phyloP scores from a whole-genome alignment of 2,329 filamentous ascomycete genomes.

The Stagonosporopsis cucurbitacearum region DNA sequence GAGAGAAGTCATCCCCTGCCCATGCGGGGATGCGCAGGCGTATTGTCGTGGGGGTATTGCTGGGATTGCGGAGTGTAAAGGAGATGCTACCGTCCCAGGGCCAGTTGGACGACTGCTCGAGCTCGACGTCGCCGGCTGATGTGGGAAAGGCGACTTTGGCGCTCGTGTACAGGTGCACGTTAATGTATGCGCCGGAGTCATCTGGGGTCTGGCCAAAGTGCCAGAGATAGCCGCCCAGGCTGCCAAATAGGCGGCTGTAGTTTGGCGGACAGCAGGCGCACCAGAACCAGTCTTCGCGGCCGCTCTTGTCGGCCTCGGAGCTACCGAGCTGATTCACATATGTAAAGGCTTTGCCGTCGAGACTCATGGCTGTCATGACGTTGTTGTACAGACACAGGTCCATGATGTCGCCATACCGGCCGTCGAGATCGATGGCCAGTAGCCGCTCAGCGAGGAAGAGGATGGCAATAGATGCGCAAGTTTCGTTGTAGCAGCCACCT shows the following conservation, averaged over 20 bases:
- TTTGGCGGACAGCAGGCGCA: conserved; percentile 22
- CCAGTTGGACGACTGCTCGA: conserved; percentile 62
- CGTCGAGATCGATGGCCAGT: conserved; percentile 56
- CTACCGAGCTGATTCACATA: conserved; percentile 68
- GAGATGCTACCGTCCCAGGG: conserved; percentile 62
- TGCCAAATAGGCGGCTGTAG: conserved; percentile 19
- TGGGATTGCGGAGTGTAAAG: conserved; percentile 49
- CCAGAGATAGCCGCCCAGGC: conserved; percentile 19
- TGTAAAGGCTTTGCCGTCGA: conserved; percentile 64
- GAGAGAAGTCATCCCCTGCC: conserved; percentile 49
- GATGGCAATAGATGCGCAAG: conserved; percentile 52
- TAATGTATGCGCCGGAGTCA: conserved; percentile 56
- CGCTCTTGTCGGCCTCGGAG: conserved; percentile 57
- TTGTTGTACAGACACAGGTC: conserved; percentile 68
- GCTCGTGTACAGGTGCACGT: conserved; percentile 64
- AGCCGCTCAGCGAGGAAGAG: conserved; percentile 19
- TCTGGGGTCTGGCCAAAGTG: conserved; percentile 1
- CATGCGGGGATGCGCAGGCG: conserved; percentile 63
- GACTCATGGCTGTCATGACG: conserved; percentile 63
- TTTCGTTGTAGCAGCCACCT: conserved; percentile 68
- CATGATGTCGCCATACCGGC: conserved; percentile 64
- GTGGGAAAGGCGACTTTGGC: conserved; percentile 54
- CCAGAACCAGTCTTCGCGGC: conserved; percentile 65
- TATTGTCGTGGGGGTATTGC: conserved; percentile 49
- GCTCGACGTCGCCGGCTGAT: conserved; percentile 43